Evolutionary conservation across 2,329 filamentous ascomycete species (phyloP).

Genomic region (Trichoderma sp.): DNA sequence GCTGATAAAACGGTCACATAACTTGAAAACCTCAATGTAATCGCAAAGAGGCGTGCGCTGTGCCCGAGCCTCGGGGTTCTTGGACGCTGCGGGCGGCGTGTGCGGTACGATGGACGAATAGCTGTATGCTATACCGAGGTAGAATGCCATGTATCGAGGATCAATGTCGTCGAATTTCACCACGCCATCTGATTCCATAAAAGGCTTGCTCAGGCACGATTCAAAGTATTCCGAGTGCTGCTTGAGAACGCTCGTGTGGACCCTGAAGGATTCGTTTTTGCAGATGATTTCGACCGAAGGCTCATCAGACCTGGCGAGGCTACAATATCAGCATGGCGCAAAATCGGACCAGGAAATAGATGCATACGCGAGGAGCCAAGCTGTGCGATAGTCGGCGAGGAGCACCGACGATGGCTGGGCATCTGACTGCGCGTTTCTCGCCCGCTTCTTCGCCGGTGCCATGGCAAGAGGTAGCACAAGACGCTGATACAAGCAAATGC

Average conservation of each 20-base stretch:
- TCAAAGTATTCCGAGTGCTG: conserved; percentile 44
- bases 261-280: conserved; percentile 38
- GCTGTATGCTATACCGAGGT: conserved; percentile 43
- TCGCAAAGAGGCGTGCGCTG: conserved; percentile 40
- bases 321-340: background rate
- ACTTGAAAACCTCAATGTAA: conserved; percentile 44
- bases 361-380: conserved; percentile 43
- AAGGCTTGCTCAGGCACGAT: conserved; percentile 37
- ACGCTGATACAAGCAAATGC: background rate
- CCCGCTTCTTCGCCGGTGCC: conserved; percentile 36
- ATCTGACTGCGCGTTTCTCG: conserved; percentile 31
- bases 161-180: conserved; percentile 42
- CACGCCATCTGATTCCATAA: conserved; percentile 36
- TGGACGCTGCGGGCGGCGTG: conserved; percentile 33
- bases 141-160: conserved; percentile 41
- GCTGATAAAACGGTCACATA: conserved; percentile 44
- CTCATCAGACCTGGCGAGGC: conserved; percentile 36
- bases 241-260: conserved; percentile 39
- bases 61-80: conserved; percentile 36
- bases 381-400: conserved; percentile 40
- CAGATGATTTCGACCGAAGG: conserved; percentile 39
- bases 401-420: conserved; percentile 34
- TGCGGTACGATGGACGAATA: conserved; percentile 42
- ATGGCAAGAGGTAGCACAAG: conserved; percentile 27
- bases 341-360: background rate